phyloP scores from a whole-genome alignment of 176 grass and related monocot species.

The Aegilops sharonensis region DNA sequence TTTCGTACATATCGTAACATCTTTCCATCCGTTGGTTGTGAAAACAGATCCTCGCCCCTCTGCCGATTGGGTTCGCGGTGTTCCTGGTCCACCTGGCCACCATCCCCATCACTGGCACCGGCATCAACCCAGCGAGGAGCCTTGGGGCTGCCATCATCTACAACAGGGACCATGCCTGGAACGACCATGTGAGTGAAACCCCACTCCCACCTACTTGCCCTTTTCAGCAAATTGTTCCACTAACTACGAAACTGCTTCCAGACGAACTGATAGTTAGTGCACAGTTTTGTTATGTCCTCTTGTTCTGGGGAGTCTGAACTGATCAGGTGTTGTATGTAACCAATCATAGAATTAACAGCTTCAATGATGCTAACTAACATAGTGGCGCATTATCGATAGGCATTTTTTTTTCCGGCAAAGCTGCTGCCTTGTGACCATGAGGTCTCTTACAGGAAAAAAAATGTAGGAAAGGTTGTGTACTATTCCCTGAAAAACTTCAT shows the following conservation, averaged over 20 bases:
- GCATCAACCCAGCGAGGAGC: constrained; percentile 95
- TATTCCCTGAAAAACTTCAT: too few species aligned
- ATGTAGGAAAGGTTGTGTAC: too few species aligned
- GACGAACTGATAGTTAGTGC: neutral
- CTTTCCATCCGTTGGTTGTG: constrained; percentile 9
- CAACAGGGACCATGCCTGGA: constrained; percentile 78
- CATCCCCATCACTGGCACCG: constrained; percentile 95
- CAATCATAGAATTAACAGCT: neutral
- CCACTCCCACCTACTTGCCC: constrained; percentile 2
- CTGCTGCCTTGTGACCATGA: too few species aligned
- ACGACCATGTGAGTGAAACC: constrained; percentile 69
- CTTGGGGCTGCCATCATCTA: constrained; percentile 87
- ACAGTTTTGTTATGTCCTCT: neutral
- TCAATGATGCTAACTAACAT: neutral
- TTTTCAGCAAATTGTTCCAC: neutral
- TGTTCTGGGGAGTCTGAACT: neutral
- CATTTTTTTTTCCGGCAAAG: too few species aligned
- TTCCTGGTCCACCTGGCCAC: constrained; percentile 97
- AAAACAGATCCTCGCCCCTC: constrained; percentile 79
- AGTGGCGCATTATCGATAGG: neutral
- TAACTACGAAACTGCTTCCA: neutral
- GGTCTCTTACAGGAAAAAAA: too few species aligned
- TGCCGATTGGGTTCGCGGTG: constrained; percentile 93
- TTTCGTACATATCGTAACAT: neutral
- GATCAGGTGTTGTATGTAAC: neutral